Evolutionary conservation across 768 basidiomycete species (phyloP).

Genomic region (Leccinum olivaceopallidum): DNA sequence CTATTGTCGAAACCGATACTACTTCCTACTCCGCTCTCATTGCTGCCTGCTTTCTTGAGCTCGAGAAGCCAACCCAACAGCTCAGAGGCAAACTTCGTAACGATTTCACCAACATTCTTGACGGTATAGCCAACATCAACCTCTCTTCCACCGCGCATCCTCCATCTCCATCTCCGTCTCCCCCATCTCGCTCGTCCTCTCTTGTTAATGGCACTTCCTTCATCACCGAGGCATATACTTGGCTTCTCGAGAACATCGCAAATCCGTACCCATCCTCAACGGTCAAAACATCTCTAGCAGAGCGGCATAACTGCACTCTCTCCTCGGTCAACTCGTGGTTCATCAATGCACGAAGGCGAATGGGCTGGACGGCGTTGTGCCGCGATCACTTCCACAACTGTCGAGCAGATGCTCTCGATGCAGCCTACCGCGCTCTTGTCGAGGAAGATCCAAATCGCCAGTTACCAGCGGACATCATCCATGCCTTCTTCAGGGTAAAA

Average conservation of each 20-base stretch:
- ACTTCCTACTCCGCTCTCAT: too few species aligned
- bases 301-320: slow-evolving; percentile 16
- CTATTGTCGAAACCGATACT: too few species aligned
- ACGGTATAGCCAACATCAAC: fast-evolving
- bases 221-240: too few species aligned
- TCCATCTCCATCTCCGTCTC: background rate
- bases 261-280: slow-evolving; percentile 48
- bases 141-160: background rate
- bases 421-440: slow-evolving; percentile 26
- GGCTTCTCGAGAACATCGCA: slow-evolving; percentile 44
- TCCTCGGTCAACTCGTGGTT: slow-evolving; percentile 49
- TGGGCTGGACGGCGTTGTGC: slow-evolving; percentile 50
- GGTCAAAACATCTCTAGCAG: slow-evolving; percentile 31
- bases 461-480: slow-evolving; percentile 1
- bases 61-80: too few species aligned
- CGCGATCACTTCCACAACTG: slow-evolving; percentile 24
- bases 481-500: slow-evolving; percentile 34
- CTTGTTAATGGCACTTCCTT: too few species aligned
- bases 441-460: slow-evolving; percentile 12
- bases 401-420: slow-evolving; percentile 21
- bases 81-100: background rate
- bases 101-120: too few species aligned
- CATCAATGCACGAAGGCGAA: slow-evolving; percentile 42
- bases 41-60: too few species aligned
- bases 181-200: too few species aligned